Evolutionary conservation across 306 rosid genomes (phyloP).

Genomic region (Rosa rugosa): DNA sequence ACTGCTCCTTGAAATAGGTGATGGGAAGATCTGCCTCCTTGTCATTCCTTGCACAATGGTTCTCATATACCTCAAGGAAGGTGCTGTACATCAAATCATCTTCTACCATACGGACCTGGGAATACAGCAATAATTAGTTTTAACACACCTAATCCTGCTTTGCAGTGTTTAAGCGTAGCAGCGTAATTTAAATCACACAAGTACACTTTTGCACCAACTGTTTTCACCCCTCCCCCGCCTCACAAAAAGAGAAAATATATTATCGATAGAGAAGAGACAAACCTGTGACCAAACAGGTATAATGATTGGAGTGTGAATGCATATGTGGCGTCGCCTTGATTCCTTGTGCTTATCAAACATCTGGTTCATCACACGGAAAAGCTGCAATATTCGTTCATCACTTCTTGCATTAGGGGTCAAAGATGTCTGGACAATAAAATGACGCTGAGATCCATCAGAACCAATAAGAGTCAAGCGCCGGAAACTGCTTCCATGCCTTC

Average conservation of each 20-base stretch:
- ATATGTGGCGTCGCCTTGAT: slow-evolving; percentile 95
- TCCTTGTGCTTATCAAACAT: slow-evolving; percentile 99
- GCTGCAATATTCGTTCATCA: slow-evolving; percentile 97
- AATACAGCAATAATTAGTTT: slow-evolving; percentile 12
- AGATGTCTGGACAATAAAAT: slow-evolving; percentile 98
- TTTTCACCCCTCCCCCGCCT: background rate
- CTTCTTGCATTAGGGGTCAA: slow-evolving; percentile 98
- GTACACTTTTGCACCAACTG: background rate
- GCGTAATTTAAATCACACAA: background rate
- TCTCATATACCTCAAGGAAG: slow-evolving; percentile 98
- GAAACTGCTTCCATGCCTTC: slow-evolving; percentile 99
- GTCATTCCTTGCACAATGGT: slow-evolving; percentile 94
- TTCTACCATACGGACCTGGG: slow-evolving; percentile 98
- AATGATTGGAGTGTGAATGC: slow-evolving; percentile 93
- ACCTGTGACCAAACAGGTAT: slow-evolving; percentile 99
- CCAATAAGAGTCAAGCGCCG: slow-evolving; percentile 96
- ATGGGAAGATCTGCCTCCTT: slow-evolving; percentile 97
- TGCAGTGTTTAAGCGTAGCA: background rate
- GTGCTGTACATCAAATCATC: slow-evolving; percentile 99
- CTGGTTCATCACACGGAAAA: slow-evolving; percentile 98
- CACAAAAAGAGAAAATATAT: background rate
- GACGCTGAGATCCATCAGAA: slow-evolving; percentile 98
- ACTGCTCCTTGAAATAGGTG: slow-evolving; percentile 90
- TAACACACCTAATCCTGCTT: background rate
- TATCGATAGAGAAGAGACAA: slow-evolving; percentile 2